Evolutionary conservation across 2,329 filamentous ascomycete genomes (phyloP).

Genomic region (Juglanconis oblonga): DNA sequence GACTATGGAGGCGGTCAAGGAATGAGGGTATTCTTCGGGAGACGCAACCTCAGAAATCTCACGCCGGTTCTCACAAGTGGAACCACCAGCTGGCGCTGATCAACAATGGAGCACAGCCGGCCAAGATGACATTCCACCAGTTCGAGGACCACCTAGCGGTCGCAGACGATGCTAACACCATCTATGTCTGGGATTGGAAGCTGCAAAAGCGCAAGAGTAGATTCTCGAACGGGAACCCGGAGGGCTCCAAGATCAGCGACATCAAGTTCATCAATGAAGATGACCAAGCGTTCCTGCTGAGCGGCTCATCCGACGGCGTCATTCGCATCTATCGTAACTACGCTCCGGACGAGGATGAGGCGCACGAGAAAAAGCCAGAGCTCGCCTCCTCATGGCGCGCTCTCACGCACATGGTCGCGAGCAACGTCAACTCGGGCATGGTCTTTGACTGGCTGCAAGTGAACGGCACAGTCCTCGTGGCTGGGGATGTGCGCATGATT

Average conservation of each 20-base stretch:
- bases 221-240: constrained; percentile 93
- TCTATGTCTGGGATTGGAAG: constrained; percentile 93
- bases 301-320: constrained; percentile 91
- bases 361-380: constrained; percentile 59
- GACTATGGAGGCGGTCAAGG: constrained; percentile 85
- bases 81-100: constrained; percentile 78
- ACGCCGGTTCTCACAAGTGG: constrained; percentile 83
- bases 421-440: constrained; percentile 90
- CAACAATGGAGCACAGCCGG: constrained; percentile 84
- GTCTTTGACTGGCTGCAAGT: constrained; percentile 99
- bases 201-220: constrained; percentile 69
- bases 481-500: constrained; percentile 92
- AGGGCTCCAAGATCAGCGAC: constrained; percentile 88
- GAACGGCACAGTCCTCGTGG: constrained; percentile 91
- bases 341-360: constrained; percentile 54
- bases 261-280: constrained; percentile 98
- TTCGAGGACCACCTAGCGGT: constrained; percentile 96
- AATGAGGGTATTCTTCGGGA: constrained; percentile 91
- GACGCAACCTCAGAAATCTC: constrained; percentile 89
- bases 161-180: constrained; percentile 86
- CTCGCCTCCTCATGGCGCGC: constrained; percentile 90
- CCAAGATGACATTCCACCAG: constrained; percentile 94
- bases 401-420: constrained; percentile 88
- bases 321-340: constrained; percentile 93
- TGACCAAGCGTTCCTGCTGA: constrained; percentile 91